phyloP scores from a whole-genome alignment of 306 rosid species.

The Trifolium pratense region DNA sequence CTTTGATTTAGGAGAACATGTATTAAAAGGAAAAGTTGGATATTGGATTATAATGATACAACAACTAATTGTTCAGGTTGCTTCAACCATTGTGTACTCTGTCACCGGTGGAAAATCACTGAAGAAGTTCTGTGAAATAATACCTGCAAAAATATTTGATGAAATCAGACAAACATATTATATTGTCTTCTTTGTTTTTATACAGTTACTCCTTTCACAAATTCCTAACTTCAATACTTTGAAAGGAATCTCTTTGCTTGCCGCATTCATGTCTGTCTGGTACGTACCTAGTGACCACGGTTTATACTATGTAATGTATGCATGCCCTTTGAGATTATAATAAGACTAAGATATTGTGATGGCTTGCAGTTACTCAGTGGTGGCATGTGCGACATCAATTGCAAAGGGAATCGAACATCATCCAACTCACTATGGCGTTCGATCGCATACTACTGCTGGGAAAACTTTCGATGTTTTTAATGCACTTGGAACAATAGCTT shows the following conservation, averaged over 20 bases:
- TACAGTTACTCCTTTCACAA: slow-evolving; percentile 63
- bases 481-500: slow-evolving; percentile 71
- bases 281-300: not conserved
- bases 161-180: slow-evolving; percentile 51
- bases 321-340: no score
- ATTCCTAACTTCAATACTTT: slow-evolving; percentile 66
- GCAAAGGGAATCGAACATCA: slow-evolving; percentile 38
- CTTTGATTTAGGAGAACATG: slow-evolving; percentile 57
- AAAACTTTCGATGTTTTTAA: slow-evolving; percentile 52
- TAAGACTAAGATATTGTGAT: not conserved
- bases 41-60: slow-evolving; percentile 61
- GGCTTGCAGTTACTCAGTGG: slow-evolving; percentile 52
- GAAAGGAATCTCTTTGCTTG: slow-evolving; percentile 58
- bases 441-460: slow-evolving; percentile 43
- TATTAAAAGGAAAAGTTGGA: slow-evolving; percentile 44
- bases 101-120: slow-evolving; percentile 77
- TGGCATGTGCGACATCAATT: slow-evolving; percentile 52
- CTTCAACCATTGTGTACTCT: slow-evolving; percentile 60
- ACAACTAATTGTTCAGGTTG: slow-evolving; percentile 63
- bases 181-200: slow-evolving; percentile 46
- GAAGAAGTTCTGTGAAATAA: slow-evolving; percentile 54
- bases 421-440: slow-evolving; percentile 41
- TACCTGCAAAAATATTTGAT: not conserved
- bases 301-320: no score
- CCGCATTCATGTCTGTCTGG: slow-evolving; percentile 67